Evolutionary conservation across 2,329 filamentous ascomycete genomes (phyloP).

Genomic region (Bertia moriformis): DNA sequence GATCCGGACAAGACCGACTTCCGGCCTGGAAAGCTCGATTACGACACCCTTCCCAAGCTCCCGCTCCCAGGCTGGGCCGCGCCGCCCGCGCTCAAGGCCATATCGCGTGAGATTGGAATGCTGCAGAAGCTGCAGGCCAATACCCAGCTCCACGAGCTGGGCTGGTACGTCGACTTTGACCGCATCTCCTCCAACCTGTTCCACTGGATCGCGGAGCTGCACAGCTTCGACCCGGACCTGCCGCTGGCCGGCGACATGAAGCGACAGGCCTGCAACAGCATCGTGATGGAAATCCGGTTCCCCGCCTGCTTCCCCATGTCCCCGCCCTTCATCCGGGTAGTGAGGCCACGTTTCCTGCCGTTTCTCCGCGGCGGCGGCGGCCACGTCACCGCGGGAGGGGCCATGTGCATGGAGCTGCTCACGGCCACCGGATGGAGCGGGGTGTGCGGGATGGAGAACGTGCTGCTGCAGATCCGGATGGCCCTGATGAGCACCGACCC

Average conservation of each 20-base stretch:
- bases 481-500: constrained; percentile 59
- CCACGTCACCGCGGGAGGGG: constrained; percentile 71
- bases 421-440: constrained; percentile 74
- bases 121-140: constrained; percentile 49
- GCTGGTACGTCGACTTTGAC: constrained; percentile 66
- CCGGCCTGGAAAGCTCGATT: constrained; percentile 49
- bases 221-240: constrained; percentile 58
- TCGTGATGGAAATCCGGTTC: constrained; percentile 74
- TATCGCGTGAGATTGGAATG: constrained; percentile 49
- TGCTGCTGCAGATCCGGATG: constrained; percentile 67
- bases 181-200: constrained; percentile 64
- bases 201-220: constrained; percentile 82
- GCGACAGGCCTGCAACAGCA: constrained; percentile 38
- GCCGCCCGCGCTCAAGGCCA: constrained; percentile 37
- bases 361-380: constrained; percentile 66
- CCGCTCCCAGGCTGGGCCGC: constrained; percentile 51
- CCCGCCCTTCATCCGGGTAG: constrained; percentile 72
- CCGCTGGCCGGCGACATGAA: constrained; percentile 67
- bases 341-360: constrained; percentile 64
- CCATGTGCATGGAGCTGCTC: constrained; percentile 71
- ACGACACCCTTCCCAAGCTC: constrained; percentile 47
- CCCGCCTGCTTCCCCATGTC: constrained; percentile 60
- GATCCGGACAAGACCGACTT: constrained; percentile 37
- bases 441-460: constrained; percentile 58
- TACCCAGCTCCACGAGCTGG: constrained; percentile 49